Evolutionary conservation across 169 alveolate genomes (phyloP).

Genomic region (Sarcocystis neurona): DNA sequence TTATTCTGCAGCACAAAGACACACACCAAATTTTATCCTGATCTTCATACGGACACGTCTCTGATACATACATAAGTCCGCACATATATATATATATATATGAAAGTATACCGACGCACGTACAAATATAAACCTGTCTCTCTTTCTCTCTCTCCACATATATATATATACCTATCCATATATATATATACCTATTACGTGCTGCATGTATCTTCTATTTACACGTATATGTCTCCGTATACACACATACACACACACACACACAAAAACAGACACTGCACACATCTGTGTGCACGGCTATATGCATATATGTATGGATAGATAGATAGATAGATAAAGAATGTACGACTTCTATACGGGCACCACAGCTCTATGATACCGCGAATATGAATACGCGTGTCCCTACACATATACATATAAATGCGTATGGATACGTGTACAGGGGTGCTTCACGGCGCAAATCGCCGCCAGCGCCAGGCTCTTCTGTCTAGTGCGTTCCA

Average conservation of each 20-base stretch:
- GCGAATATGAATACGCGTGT: no score
- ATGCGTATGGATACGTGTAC: not conserved
- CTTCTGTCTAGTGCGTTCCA: no score
- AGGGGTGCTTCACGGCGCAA: not conserved
- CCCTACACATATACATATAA: not conserved
- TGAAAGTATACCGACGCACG: not conserved
- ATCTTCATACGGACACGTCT: not conserved
- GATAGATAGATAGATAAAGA: no score
- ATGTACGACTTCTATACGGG: no score
- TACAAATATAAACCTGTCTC: not conserved
- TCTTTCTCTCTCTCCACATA: not conserved
- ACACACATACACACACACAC: not conserved
- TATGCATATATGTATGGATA: no score
- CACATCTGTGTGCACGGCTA: no score
- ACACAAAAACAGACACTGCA: no score
- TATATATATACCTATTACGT: not conserved
- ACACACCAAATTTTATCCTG: not conserved
- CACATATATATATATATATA: not conserved
- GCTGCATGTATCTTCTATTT: not conserved
- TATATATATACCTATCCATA: no score
- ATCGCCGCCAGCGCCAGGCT: no score
- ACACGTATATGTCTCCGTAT: not conserved
- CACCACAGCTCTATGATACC: no score
- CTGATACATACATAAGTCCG: not conserved
- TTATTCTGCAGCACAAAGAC: conserved; percentile 20